Conservation (phyloP, 1,139 yeast genomes). For the Zhuliangozyma parablackwelliae region DNA sequence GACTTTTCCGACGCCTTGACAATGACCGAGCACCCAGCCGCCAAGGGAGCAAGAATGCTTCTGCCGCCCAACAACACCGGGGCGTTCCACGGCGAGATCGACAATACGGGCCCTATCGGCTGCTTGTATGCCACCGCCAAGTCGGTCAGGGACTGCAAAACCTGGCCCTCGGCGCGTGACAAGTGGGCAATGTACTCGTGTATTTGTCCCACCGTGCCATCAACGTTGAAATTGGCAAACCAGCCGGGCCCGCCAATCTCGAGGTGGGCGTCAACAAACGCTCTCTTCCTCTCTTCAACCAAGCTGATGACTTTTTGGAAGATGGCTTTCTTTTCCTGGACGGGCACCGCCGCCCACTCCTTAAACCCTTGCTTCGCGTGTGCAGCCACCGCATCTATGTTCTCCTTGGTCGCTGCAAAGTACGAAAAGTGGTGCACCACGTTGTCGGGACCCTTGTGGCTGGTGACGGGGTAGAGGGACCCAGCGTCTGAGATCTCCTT, state of each 20-base stretch:
- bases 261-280: constrained; percentile 20
- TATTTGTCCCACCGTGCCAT: constrained; percentile 18
- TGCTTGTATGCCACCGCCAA: constrained; percentile 28
- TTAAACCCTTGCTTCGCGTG: constrained; percentile 23
- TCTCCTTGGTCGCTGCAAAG: constrained; percentile 6
- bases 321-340: constrained; percentile 15
- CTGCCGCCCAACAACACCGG: constrained; percentile 38
- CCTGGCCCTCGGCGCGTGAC: constrained; percentile 20
- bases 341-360: constrained; percentile 20
- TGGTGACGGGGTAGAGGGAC: constrained; percentile 11
- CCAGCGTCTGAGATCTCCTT: constrained; percentile 10
- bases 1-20: constrained; percentile 37
- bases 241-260: constrained; percentile 36
- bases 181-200: constrained; percentile 19
- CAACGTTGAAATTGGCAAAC: constrained; percentile 36
- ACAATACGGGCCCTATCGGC: constrained; percentile 43
- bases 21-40: constrained; percentile 50
- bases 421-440: constrained; percentile 11
- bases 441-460: constrained; percentile 8
- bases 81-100: constrained; percentile 49
- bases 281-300: constrained; percentile 12
- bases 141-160: constrained; percentile 17
- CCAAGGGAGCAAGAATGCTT: constrained; percentile 39
- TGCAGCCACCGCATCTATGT: constrained; percentile 3
- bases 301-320: constrained; percentile 15